These are phyloP conservation scores for Phyllosticta citribraziliensis DNA, from an alignment of 2,329 filamentous ascomycete genomes.

Conservation along the genomic window DNA sequence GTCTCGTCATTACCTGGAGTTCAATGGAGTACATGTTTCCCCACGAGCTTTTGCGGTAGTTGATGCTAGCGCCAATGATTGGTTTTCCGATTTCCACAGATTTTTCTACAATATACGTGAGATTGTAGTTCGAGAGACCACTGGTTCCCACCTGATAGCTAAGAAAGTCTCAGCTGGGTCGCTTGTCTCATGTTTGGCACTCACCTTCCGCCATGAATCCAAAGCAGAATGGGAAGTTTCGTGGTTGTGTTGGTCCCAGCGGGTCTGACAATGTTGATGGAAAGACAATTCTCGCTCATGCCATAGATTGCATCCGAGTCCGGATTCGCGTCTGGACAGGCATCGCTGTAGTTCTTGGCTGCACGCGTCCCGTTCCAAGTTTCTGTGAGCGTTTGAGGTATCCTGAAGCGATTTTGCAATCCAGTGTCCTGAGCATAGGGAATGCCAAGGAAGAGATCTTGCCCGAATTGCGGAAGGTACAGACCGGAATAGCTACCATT, in stretches of 20 bases:
- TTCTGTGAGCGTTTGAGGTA: conserved; percentile 5
- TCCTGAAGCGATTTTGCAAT: not conserved
- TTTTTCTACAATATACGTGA: conserved; percentile 21
- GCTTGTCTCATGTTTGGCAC: not conserved
- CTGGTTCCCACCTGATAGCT: conserved; percentile 8
- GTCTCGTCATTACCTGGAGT: not conserved
- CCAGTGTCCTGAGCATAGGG: conserved; percentile 18
- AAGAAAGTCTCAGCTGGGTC: not conserved
- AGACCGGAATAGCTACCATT: conserved; percentile 28
- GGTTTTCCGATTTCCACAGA: conserved; percentile 22
- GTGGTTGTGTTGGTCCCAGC: conserved; percentile 3
- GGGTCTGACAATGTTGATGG: conserved; percentile 8
- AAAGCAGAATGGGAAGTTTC: conserved; percentile 1
- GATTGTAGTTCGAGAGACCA: conserved; percentile 3
- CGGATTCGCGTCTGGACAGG: conserved; percentile 3
- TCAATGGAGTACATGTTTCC: conserved; percentile 9
- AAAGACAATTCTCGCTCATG: conserved; percentile 10
- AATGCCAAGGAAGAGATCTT: conserved; percentile 23
- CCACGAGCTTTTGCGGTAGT: conserved; percentile 28
- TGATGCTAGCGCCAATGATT: conserved; percentile 30
- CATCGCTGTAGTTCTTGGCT: not conserved
- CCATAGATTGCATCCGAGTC: conserved; percentile 1
- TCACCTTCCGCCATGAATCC: conserved; percentile 7
- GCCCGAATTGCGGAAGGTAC: conserved; percentile 22
- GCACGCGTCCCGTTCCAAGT: conserved; percentile 6